These are phyloP conservation scores for Pythium guiyangense DNA, from an alignment of 352 stramenopile genomes.

Conservation along the genomic window DNA sequence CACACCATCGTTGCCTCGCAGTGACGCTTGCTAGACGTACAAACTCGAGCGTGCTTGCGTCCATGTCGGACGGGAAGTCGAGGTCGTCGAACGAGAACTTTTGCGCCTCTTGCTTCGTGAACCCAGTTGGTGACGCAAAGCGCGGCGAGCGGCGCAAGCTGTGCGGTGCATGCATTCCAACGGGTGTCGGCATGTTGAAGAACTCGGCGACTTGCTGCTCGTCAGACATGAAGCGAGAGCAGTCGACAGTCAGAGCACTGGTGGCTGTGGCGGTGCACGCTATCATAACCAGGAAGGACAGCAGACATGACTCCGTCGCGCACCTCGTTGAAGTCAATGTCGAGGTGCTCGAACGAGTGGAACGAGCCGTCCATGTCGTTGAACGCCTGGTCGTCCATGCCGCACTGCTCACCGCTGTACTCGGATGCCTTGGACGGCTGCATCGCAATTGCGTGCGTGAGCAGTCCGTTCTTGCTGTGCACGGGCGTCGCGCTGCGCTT, in stretches of 20 bases:
- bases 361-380: constrained; percentile 61
- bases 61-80: constrained; percentile 71
- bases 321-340: constrained; percentile 86
- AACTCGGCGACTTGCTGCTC: constrained; percentile 78
- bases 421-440: constrained; percentile 23
- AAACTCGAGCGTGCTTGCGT: constrained; percentile 67
- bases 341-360: constrained; percentile 77
- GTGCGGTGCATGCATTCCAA: constrained; percentile 53
- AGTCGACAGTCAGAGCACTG: neutral
- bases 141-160: constrained; percentile 71
- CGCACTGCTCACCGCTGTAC: constrained; percentile 9
- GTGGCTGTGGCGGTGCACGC: neutral
- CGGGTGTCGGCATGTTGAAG: constrained; percentile 69
- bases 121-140: constrained; percentile 61
- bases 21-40: constrained; percentile 26
- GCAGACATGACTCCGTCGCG: neutral
- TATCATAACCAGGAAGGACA: neutral
- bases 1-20: neutral
- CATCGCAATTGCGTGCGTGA: constrained; percentile 25
- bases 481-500: constrained; percentile 28
- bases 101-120: constrained; percentile 63
- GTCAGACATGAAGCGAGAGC: neutral
- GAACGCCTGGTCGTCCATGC: constrained; percentile 27
- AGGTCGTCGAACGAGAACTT: constrained; percentile 87
- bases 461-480: constrained; percentile 11